phyloP scores from a whole-genome alignment of 495 filamentous ascomycete genomes.

The Trichocladium antarcticum region DNA sequence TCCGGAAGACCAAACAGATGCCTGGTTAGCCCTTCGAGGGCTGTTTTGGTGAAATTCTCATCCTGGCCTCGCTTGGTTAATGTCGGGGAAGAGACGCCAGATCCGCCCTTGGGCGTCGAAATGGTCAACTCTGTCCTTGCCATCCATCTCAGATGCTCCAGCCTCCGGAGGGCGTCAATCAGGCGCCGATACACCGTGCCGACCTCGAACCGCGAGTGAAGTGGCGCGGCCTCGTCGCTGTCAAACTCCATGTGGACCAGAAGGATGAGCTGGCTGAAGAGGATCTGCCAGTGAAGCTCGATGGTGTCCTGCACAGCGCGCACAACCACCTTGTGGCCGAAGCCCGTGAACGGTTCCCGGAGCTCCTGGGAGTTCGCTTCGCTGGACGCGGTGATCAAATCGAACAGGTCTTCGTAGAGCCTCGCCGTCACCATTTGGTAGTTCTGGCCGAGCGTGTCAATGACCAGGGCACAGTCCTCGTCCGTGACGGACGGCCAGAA shows the following conservation, averaged over 20 bases:
- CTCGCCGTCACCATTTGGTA: slow-evolving; percentile 44
- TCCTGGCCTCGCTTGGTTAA: slow-evolving; percentile 26
- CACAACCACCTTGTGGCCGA: slow-evolving; percentile 62
- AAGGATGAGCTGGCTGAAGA: slow-evolving; percentile 73
- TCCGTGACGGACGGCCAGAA: slow-evolving; percentile 65
- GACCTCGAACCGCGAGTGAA: slow-evolving; percentile 52
- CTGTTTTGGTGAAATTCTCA: slow-evolving; percentile 36
- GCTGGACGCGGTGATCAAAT: slow-evolving; percentile 30
- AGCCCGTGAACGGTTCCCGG: slow-evolving; percentile 45
- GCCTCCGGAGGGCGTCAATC: slow-evolving; percentile 54
- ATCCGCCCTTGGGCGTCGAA: slow-evolving; percentile 30
- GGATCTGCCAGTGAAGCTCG: slow-evolving; percentile 51
- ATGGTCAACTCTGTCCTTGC: slow-evolving; percentile 44
- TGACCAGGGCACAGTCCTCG: slow-evolving; percentile 47
- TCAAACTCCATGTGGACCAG: slow-evolving; percentile 74
- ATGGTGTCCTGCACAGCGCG: slow-evolving; percentile 70
- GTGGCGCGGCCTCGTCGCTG: slow-evolving; percentile 47
- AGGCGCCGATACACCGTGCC: slow-evolving; percentile 56
- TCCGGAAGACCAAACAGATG: slow-evolving; percentile 40
- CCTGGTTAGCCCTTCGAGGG: slow-evolving; percentile 39
- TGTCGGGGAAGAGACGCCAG: slow-evolving; percentile 18
- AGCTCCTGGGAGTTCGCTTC: slow-evolving; percentile 30
- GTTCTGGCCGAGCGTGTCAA: slow-evolving; percentile 46
- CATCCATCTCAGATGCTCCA: slow-evolving; percentile 75
- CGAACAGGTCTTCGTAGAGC: slow-evolving; percentile 40